phyloP scores from a whole-genome alignment of 805 yeast genomes.

The Saccharomycopsis sp. region DNA sequence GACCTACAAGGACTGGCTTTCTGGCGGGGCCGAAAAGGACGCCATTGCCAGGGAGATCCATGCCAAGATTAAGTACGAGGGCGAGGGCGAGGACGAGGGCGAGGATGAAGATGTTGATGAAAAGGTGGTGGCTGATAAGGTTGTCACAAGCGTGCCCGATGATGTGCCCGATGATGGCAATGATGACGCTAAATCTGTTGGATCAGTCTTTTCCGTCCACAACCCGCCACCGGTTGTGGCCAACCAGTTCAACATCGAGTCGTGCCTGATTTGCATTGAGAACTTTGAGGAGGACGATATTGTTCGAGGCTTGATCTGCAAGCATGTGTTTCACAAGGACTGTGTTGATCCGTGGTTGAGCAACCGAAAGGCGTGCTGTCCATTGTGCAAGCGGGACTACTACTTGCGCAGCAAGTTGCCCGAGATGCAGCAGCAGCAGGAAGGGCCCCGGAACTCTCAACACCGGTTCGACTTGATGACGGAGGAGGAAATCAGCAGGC shows the following conservation, averaged over 20 bases:
- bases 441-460: neutral
- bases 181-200: slow-evolving; percentile 1
- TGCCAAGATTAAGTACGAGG: slow-evolving; percentile 33
- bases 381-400: slow-evolving; percentile 70
- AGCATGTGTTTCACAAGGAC: slow-evolving; percentile 72
- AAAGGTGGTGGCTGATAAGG: neutral
- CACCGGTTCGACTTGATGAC: slow-evolving; percentile 12
- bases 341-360: slow-evolving; percentile 81
- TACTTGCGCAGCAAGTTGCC: slow-evolving; percentile 26
- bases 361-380: slow-evolving; percentile 69
- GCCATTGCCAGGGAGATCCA: slow-evolving; percentile 35
- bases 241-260: slow-evolving; percentile 51
- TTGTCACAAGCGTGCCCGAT: neutral
- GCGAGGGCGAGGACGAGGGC: slow-evolving; percentile 19
- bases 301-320: slow-evolving; percentile 70
- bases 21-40: slow-evolving; percentile 50
- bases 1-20: slow-evolving; percentile 50
- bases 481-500: slow-evolving; percentile 13
- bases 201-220: slow-evolving; percentile 10
- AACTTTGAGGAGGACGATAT: slow-evolving; percentile 48
- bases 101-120: neutral
- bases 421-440: slow-evolving; percentile 22
- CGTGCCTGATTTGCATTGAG: slow-evolving; percentile 75
- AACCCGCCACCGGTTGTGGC: slow-evolving; percentile 9
- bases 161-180: slow-evolving; percentile 15